phyloP scores from a whole-genome alignment of 345 rosid genomes.

The Citrus mangshanensis region DNA sequence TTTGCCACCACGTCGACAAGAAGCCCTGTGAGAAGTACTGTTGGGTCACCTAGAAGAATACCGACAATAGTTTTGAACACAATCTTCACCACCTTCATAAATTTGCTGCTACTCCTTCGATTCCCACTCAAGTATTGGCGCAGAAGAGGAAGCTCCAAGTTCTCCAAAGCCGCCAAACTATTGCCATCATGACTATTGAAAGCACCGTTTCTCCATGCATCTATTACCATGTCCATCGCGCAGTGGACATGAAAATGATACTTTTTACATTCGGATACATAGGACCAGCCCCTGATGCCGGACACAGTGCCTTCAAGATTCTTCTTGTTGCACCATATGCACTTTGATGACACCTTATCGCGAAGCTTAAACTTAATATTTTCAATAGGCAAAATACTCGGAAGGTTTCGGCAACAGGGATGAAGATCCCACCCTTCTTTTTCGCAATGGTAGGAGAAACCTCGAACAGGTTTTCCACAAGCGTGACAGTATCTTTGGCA shows the following conservation, averaged over 20 bases:
- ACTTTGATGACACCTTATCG: not conserved
- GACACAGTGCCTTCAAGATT: not conserved
- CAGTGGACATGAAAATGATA: slow-evolving; percentile 15
- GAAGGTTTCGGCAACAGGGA: slow-evolving; percentile 1
- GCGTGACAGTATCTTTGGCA: not conserved
- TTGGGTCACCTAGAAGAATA: slow-evolving; percentile 11
- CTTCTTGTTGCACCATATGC: slow-evolving; percentile 8
- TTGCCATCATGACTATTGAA: not conserved
- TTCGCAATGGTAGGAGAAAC: not conserved
- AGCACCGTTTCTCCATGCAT: not conserved
- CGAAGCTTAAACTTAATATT: not conserved
- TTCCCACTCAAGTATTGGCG: not conserved
- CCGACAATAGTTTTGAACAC: not conserved
- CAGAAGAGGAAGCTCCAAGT: not conserved
- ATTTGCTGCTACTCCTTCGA: not conserved
- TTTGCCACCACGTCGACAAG: not conserved
- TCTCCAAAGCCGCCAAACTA: slow-evolving; percentile 9
- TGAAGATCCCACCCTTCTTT: not conserved
- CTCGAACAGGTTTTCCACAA: not conserved
- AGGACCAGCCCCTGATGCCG: slow-evolving; percentile 7
- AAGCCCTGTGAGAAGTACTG: not conserved
- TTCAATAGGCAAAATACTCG: not conserved
- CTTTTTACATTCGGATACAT: slow-evolving; percentile 3
- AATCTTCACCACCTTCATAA: not conserved
- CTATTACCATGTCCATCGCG: not conserved